These are phyloP conservation scores for Davidsoniella australis DNA, from an alignment of 2,329 filamentous ascomycete species.

Conservation along the genomic window DNA sequence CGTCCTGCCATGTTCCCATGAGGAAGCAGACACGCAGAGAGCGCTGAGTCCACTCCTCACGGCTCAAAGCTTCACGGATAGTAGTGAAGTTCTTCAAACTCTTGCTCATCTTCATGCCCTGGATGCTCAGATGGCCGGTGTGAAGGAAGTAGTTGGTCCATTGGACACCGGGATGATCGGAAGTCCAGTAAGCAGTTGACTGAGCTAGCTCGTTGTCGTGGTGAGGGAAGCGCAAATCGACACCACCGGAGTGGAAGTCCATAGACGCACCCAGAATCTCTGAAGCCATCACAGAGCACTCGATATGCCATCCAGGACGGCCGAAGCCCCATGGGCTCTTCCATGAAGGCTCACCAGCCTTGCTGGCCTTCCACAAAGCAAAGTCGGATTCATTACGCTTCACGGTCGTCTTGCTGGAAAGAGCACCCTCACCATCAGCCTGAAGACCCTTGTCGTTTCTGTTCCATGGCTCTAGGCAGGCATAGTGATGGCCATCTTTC, in stretches of 20 bases:
- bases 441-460: slow-evolving; percentile 66
- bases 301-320: slow-evolving; percentile 89
- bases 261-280: slow-evolving; percentile 70
- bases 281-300: slow-evolving; percentile 91
- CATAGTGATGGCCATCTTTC: slow-evolving; percentile 67
- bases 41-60: slow-evolving; percentile 53
- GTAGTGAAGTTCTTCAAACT: slow-evolving; percentile 92
- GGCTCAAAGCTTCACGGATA: slow-evolving; percentile 62
- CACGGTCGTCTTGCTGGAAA: slow-evolving; percentile 41
- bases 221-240: slow-evolving; percentile 82
- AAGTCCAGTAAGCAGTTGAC: slow-evolving; percentile 58
- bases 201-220: slow-evolving; percentile 81
- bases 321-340: slow-evolving; percentile 73
- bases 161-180: slow-evolving; percentile 24
- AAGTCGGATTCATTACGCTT: slow-evolving; percentile 76
- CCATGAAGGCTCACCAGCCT: slow-evolving; percentile 85
- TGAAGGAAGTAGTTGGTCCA: slow-evolving; percentile 96
- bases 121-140: slow-evolving; percentile 76
- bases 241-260: slow-evolving; percentile 85
- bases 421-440: slow-evolving; percentile 76
- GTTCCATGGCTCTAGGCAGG: slow-evolving; percentile 70
- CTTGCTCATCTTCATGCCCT: slow-evolving; percentile 91
- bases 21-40: slow-evolving; percentile 74
- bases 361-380: slow-evolving; percentile 84
- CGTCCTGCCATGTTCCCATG: slow-evolving; percentile 76